phyloP scores from a whole-genome alignment of 1,284 basidiomycete species.

The Microbotryum lychnidis-dioicae region DNA sequence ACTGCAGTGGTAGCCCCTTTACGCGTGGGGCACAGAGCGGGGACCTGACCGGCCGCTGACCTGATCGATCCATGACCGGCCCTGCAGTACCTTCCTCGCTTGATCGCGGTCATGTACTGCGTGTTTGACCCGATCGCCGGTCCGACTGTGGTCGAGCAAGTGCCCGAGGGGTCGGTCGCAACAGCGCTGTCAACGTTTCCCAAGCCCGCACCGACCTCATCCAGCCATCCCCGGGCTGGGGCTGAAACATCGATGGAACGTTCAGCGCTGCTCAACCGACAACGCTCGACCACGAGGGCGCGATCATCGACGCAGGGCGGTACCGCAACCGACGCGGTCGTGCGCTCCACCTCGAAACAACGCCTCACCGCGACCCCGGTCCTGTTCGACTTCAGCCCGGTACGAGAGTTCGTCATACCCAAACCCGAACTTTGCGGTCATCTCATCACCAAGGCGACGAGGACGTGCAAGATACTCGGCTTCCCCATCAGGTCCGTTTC shows the following conservation, averaged over 20 bases:
- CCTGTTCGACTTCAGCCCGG: slow-evolving; percentile 83
- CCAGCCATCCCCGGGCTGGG: not conserved
- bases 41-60: no score
- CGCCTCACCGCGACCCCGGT: slow-evolving; percentile 29
- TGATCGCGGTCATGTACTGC: slow-evolving; percentile 55
- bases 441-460: slow-evolving; percentile 61
- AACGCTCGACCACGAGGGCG: slow-evolving; percentile 1
- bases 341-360: slow-evolving; percentile 9
- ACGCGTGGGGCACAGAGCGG: no score
- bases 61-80: no score
- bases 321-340: slow-evolving; percentile 6
- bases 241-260: not conserved
- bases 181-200: slow-evolving; percentile 27
- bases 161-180: slow-evolving; percentile 72
- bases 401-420: slow-evolving; percentile 91
- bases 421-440: slow-evolving; percentile 76
- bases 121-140: slow-evolving; percentile 74
- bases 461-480: slow-evolving; percentile 71
- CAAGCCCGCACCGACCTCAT: not conserved
- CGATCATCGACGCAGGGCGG: slow-evolving; percentile 6
- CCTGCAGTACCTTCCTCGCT: slow-evolving; percentile 14
- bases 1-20: slow-evolving; percentile 14
- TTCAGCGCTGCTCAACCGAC: no score
- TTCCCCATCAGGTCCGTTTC: slow-evolving; percentile 60
- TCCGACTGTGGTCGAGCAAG: slow-evolving; percentile 77